Conservation (phyloP, 345 rosid genomes). For the Gossypium turneri region DNA sequence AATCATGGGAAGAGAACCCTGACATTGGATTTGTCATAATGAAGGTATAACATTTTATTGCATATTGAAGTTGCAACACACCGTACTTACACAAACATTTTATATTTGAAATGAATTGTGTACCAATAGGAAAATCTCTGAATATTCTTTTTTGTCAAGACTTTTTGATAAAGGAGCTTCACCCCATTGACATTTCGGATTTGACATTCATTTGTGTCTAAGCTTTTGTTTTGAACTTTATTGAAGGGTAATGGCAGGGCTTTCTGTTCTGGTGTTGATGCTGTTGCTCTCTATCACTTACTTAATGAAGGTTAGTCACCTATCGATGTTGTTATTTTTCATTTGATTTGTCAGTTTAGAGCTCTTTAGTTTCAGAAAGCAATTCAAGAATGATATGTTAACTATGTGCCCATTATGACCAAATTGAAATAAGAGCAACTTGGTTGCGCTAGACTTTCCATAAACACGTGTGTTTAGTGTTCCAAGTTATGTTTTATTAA, state of each 20-base stretch:
- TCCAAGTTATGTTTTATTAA: neutral
- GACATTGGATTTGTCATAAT: slow-evolving; percentile 74
- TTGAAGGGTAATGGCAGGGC: slow-evolving; percentile 82
- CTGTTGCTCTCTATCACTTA: slow-evolving; percentile 48
- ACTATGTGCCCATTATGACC: slow-evolving; percentile 7
- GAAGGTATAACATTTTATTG: slow-evolving; percentile 49
- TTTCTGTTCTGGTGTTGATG: slow-evolving; percentile 86
- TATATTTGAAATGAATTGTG: neutral
- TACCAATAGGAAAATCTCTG: neutral
- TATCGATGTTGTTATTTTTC: neutral
- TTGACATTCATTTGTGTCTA: slow-evolving; percentile 17
- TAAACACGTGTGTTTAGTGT: neutral
- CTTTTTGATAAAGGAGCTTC: neutral
- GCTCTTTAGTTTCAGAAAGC: neutral
- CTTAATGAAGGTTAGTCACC: slow-evolving; percentile 53
- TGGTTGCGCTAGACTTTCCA: neutral
- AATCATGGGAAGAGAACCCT: slow-evolving; percentile 93
- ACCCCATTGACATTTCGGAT: slow-evolving; percentile 12
- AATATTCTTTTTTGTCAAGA: neutral
- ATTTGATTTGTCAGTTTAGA: neutral
- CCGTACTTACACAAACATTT: neutral
- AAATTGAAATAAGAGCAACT: neutral
- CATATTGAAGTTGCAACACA: neutral
- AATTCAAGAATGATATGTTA: neutral
- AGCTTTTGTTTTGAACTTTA: slow-evolving; percentile 31